Conservation (phyloP, 352 stramenopile genomes). For the Phytophthora niederhauseri region DNA sequence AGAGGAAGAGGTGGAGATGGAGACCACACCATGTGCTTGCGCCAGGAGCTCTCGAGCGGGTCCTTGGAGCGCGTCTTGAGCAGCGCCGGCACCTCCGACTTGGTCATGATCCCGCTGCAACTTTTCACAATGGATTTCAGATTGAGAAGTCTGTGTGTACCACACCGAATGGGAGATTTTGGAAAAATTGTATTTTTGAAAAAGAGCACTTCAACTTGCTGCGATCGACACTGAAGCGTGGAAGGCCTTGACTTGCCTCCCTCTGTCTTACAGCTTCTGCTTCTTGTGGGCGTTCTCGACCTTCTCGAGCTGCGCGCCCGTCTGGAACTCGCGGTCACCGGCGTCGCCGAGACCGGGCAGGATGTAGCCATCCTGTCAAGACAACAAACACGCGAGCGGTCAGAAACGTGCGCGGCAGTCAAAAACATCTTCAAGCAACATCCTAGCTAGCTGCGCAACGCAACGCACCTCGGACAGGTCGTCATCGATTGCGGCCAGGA, state of each 20-base stretch:
- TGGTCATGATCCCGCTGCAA: conserved; percentile 23
- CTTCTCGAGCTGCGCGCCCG: conserved; percentile 56
- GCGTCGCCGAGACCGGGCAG: conserved; percentile 83
- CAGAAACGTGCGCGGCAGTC: conserved; percentile 25
- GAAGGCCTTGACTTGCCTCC: not conserved
- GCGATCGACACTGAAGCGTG: not conserved
- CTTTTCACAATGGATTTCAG: conserved; percentile 24
- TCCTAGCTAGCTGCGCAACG: conserved; percentile 20
- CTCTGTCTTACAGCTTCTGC: conserved; percentile 51
- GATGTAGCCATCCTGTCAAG: conserved; percentile 75
- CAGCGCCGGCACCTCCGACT: conserved; percentile 41
- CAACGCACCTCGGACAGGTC: conserved; percentile 66
- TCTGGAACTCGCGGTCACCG: conserved; percentile 87
- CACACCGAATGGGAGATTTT: not conserved
- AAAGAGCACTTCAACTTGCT: not conserved
- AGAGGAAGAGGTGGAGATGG: not conserved
- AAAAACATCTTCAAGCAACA: conserved; percentile 30
- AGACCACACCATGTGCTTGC: conserved; percentile 74
- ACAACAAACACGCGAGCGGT: conserved; percentile 20
- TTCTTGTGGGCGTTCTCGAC: conserved; percentile 49
- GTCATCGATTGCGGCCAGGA: conserved; percentile 81
- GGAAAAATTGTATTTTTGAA: not conserved
- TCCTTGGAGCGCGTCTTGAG: conserved; percentile 82
- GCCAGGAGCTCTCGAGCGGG: conserved; percentile 87
- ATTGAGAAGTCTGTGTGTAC: not conserved